Evolutionary conservation across 2,329 filamentous ascomycete species (phyloP).

Genomic region (Zymoseptoria tritici): DNA sequence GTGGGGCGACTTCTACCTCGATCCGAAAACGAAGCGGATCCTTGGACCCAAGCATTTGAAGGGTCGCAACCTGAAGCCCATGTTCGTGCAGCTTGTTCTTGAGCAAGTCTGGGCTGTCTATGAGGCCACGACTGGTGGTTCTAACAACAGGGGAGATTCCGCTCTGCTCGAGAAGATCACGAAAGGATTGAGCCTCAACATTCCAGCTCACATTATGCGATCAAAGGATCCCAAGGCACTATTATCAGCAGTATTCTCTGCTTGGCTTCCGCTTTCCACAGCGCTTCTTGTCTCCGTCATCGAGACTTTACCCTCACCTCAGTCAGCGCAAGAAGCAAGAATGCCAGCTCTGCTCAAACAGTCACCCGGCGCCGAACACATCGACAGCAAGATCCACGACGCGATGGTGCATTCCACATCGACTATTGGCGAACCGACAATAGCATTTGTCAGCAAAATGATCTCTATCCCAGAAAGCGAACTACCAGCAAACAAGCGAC

Average conservation of each 20-base stretch:
- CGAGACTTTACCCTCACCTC: conserved; percentile 83
- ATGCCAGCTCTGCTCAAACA: conserved; percentile 71
- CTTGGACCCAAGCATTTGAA: conserved; percentile 87
- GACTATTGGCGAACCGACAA: conserved; percentile 63
- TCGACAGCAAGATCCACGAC: conserved; percentile 62
- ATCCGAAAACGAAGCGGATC: conserved; percentile 94
- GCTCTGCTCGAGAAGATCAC: conserved; percentile 85
- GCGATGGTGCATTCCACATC: conserved; percentile 77
- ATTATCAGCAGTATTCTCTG: conserved; percentile 76
- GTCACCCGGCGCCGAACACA: conserved; percentile 67
- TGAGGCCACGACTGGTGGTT: conserved; percentile 75
- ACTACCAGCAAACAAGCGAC: conserved; percentile 74
- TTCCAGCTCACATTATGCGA: conserved; percentile 75
- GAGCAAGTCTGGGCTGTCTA: conserved; percentile 97
- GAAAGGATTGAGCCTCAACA: conserved; percentile 76
- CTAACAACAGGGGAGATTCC: conserved; percentile 75
- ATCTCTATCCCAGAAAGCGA: conserved; percentile 91
- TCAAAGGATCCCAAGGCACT: conserved; percentile 78
- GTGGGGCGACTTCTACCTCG: conserved; percentile 94
- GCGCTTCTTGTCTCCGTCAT: conserved; percentile 89
- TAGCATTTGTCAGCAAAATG: conserved; percentile 98
- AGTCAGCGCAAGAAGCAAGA: conserved; percentile 67
- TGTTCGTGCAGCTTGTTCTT: conserved; percentile 94
- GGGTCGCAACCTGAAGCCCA: conserved; percentile 81
- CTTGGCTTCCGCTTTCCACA: conserved; percentile 88